Evolutionary conservation across 352 stramenopile species (phyloP).

Genomic region (Aphanomyces stellatus): DNA sequence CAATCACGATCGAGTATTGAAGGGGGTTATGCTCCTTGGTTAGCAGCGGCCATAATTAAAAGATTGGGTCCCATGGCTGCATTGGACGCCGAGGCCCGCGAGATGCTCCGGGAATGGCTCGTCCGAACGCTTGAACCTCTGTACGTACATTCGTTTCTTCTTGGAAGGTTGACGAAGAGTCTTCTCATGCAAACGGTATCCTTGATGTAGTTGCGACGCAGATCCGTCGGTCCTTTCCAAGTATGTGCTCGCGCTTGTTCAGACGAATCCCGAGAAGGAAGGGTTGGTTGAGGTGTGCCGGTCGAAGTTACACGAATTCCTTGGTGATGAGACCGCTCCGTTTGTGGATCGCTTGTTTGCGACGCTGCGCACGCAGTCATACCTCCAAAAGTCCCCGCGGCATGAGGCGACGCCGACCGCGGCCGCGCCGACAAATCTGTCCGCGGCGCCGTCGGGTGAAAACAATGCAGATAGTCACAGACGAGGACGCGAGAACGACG

Average conservation of each 20-base stretch:
- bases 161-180: too few species aligned
- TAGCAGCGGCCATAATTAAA: slow-evolving; percentile 16
- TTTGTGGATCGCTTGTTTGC: slow-evolving; percentile 72
- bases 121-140: slow-evolving; percentile 77
- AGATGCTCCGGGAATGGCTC: slow-evolving; percentile 81
- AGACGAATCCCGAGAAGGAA: slow-evolving; percentile 68
- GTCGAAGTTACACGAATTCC: slow-evolving; percentile 75
- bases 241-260: slow-evolving; percentile 77
- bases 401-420: background rate
- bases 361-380: slow-evolving; percentile 49
- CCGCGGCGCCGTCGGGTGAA: background rate
- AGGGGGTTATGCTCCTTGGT: slow-evolving; percentile 8
- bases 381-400: slow-evolving; percentile 28
- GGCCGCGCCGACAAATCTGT: background rate
- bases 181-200: too few species aligned
- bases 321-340: slow-evolving; percentile 65
- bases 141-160: slow-evolving; percentile 33
- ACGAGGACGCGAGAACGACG: slow-evolving; percentile 4
- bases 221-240: slow-evolving; percentile 82
- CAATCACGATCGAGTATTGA: background rate
- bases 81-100: slow-evolving; percentile 73
- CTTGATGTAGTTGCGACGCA: slow-evolving; percentile 60
- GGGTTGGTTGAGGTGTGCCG: slow-evolving; percentile 62
- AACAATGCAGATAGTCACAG: background rate
- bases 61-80: slow-evolving; percentile 16